phyloP scores from a whole-genome alignment of 2,329 filamentous ascomycete genomes.

The Leptosphaerulina australis region DNA sequence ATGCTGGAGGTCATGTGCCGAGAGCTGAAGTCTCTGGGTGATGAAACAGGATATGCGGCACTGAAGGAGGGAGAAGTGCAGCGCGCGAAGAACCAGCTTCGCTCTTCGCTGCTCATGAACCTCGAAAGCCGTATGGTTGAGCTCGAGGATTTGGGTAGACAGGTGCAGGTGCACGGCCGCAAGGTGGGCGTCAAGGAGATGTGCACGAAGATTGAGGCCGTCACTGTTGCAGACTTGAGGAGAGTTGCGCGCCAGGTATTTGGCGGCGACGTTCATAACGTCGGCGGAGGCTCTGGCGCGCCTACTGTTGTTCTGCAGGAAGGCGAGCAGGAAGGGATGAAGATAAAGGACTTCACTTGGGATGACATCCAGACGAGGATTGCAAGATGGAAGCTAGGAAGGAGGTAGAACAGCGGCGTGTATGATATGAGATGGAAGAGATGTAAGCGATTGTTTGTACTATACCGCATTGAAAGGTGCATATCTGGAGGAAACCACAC shows the following conservation, averaged over 20 bases:
- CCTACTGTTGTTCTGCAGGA: slow-evolving; percentile 96
- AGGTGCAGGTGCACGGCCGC: slow-evolving; percentile 94
- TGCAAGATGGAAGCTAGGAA: slow-evolving; percentile 80
- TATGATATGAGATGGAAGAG: neutral
- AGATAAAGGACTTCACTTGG: slow-evolving; percentile 75
- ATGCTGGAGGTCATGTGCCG: slow-evolving; percentile 98
- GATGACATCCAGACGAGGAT: slow-evolving; percentile 89
- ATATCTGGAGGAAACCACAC: no score
- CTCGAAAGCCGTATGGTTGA: slow-evolving; percentile 97
- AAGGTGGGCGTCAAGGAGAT: slow-evolving; percentile 94
- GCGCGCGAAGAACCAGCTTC: slow-evolving; percentile 95
- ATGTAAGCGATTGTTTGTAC: neutral
- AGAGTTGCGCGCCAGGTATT: slow-evolving; percentile 81
- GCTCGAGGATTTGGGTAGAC: slow-evolving; percentile 90
- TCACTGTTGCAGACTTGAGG: slow-evolving; percentile 80
- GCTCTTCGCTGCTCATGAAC: slow-evolving; percentile 92
- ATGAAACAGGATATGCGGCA: slow-evolving; percentile 74
- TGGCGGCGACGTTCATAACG: slow-evolving; percentile 75
- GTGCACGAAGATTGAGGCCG: slow-evolving; percentile 81
- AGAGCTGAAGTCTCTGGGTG: slow-evolving; percentile 78
- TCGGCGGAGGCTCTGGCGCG: slow-evolving; percentile 78
- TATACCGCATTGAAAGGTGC: neutral
- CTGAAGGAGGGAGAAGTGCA: slow-evolving; percentile 79
- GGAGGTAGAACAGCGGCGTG: no score
- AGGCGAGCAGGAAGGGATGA: slow-evolving; percentile 74